These are phyloP conservation scores for Musa troglodytarum DNA, from an alignment of 176 grass and related monocot species.

Conservation along the genomic window DNA sequence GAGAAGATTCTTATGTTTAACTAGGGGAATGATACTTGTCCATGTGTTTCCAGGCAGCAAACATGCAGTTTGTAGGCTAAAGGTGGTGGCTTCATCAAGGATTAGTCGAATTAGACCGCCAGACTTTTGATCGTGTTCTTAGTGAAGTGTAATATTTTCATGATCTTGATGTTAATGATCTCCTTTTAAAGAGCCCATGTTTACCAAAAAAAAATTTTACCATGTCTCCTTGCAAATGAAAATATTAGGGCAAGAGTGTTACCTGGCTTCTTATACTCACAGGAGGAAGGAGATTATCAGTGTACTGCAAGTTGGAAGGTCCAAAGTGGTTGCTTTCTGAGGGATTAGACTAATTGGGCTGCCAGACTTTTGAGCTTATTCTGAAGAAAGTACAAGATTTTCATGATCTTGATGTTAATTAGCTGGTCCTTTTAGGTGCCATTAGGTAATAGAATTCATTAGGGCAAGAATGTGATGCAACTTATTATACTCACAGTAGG, in stretches of 20 bases:
- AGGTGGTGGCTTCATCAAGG: background rate
- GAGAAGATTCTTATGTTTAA: background rate
- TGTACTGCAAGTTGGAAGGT: background rate
- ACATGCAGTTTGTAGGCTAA: background rate
- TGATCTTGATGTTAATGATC: background rate
- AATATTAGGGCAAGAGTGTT: no score
- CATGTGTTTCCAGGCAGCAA: background rate
- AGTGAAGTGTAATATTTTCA: background rate
- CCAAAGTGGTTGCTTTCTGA: background rate
- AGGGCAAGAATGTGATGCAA: background rate
- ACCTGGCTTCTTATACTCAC: no score
- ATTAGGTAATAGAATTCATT: background rate
- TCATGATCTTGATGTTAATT: background rate
- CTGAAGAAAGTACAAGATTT: background rate
- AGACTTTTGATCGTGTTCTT: background rate
- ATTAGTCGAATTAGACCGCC: background rate
- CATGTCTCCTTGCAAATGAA: background rate
- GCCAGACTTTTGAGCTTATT: no score
- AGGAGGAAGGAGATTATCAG: no score
- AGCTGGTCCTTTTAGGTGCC: background rate
- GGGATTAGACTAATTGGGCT: background rate
- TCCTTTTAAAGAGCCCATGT: no score
- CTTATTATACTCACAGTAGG: background rate
- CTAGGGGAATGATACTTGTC: background rate
- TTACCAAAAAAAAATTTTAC: background rate